A percentile compares a stretch with the other conserved stretches of the same genome.
phyloP scores from a whole-genome alignment of 441 rosid genomes.

The Gossypium davidsonii region DNA sequence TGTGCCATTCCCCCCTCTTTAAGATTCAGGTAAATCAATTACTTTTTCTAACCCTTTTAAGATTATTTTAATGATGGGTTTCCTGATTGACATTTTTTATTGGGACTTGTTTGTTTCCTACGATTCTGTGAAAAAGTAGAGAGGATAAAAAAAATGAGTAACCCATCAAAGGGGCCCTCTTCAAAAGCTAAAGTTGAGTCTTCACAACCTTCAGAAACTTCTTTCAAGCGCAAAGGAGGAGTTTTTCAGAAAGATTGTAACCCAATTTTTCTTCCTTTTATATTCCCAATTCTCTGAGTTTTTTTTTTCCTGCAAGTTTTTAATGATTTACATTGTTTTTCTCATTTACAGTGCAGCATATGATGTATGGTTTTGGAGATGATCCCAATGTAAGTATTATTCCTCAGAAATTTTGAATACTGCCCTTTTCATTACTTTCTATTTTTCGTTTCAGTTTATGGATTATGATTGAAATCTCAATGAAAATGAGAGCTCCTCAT shows the following conservation, averaged over 20 bases:
- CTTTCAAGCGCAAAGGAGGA: constrained; percentile 74
- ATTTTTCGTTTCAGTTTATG: neutral
- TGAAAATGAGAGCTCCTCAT: neutral
- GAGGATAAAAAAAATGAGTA: constrained; percentile 27
- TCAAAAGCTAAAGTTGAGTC: constrained; percentile 48
- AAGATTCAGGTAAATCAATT: neutral
- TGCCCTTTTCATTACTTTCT: neutral
- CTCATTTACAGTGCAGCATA: constrained; percentile 66
- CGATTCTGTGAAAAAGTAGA: neutral
- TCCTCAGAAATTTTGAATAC: neutral
- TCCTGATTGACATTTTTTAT: neutral
- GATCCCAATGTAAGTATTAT: constrained; percentile 70
- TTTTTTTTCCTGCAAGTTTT: neutral
- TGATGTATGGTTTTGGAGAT: constrained; percentile 97
- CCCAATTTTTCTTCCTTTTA: neutral
- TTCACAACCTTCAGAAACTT: constrained; percentile 57
- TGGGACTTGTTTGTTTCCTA: neutral
- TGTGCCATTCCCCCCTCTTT: neutral
- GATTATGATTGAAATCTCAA: neutral
- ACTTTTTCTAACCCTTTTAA: neutral
- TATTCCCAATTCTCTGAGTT: neutral
- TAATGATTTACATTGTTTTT: neutral
- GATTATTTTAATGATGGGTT: neutral
- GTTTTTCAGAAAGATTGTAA: constrained; percentile 85
- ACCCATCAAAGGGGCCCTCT: constrained; percentile 31